A percentile compares a stretch with the other conserved stretches of the same genome.
phyloP scores from a whole-genome alignment of 371 early-diverging fungal species.

The Ordospora pajunii region DNA sequence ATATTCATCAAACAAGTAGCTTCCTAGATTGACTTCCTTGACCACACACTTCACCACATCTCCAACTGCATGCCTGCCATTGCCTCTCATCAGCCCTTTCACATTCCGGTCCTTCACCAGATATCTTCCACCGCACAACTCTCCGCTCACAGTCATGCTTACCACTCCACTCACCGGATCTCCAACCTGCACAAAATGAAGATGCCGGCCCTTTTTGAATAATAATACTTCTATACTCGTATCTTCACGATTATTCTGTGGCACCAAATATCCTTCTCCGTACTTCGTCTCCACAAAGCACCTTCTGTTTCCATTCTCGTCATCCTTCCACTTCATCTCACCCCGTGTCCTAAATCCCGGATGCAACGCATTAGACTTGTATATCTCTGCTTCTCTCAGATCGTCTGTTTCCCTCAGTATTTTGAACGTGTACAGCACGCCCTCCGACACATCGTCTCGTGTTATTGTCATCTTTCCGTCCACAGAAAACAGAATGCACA shows the following conservation, averaged over 20 bases:
- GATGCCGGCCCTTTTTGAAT: background rate
- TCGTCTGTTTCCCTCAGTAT: conserved; percentile 26
- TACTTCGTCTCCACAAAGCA: background rate
- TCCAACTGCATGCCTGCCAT: background rate
- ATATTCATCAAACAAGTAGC: conserved; percentile 37
- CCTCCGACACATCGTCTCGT: background rate
- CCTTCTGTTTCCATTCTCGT: background rate
- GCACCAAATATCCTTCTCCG: conserved; percentile 13
- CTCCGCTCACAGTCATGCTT: conserved; percentile 8
- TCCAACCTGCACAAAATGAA: conserved; percentile 38
- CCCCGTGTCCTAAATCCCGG: background rate
- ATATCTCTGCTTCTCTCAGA: conserved; percentile 22
- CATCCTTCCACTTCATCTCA: background rate
- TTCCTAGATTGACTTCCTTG: conserved; percentile 22
- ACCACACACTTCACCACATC: conserved; percentile 1
- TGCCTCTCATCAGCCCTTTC: conserved; percentile 14
- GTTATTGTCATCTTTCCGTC: conserved; percentile 39
- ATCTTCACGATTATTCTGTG: conserved; percentile 34
- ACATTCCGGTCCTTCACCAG: conserved; percentile 24
- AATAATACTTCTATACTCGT: background rate
- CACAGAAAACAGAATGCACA: conserved; percentile 3
- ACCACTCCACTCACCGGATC: conserved; percentile 27
- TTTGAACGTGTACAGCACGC: conserved; percentile 30
- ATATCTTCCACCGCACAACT: background rate
- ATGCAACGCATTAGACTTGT: conserved; percentile 22